These are phyloP conservation scores for Gyrodon lividus DNA, from an alignment of 768 basidiomycete species.

Conservation along the genomic window DNA sequence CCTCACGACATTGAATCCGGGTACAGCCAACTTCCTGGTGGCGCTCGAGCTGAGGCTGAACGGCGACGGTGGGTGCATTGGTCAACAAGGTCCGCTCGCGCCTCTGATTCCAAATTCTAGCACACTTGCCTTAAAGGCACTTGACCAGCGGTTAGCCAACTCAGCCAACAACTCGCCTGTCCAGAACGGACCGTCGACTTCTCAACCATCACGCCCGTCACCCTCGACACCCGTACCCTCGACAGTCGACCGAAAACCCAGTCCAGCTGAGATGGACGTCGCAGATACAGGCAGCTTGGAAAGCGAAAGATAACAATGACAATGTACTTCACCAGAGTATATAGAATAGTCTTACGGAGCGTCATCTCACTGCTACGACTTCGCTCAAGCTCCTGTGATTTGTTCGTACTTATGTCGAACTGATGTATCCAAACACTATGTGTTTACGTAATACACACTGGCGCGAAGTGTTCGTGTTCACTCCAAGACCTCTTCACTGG, in stretches of 20 bases:
- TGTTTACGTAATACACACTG: constrained; percentile 23
- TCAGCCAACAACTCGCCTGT: constrained; percentile 35
- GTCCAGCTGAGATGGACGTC: constrained; percentile 19
- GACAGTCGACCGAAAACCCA: constrained; percentile 31
- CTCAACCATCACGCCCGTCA: constrained; percentile 29
- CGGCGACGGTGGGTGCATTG: constrained; percentile 68
- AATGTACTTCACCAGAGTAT: constrained; percentile 12
- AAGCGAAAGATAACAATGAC: constrained; percentile 24
- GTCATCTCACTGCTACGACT: not conserved
- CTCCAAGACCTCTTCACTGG: too few species aligned
- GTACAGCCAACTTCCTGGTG: constrained; percentile 78
- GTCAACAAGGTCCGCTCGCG: not conserved
- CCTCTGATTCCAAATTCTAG: constrained; percentile 41
- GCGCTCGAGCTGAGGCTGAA: constrained; percentile 94
- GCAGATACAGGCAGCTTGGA: constrained; percentile 19
- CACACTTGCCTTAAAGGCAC: constrained; percentile 93
- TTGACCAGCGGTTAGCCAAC: constrained; percentile 88
- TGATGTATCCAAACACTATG: too few species aligned
- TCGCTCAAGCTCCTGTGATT: not conserved
- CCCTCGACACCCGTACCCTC: constrained; percentile 31
- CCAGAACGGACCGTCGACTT: constrained; percentile 29
- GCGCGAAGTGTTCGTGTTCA: not conserved
- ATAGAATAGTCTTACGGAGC: constrained; percentile 2
- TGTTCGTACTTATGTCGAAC: too few species aligned
- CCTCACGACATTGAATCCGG: constrained; percentile 68